A percentile compares a stretch with the other conserved stretches of the same genome.
phyloP scores from a whole-genome alignment of 495 filamentous ascomycete species.

The Podospora bellae-mahoneyi region DNA sequence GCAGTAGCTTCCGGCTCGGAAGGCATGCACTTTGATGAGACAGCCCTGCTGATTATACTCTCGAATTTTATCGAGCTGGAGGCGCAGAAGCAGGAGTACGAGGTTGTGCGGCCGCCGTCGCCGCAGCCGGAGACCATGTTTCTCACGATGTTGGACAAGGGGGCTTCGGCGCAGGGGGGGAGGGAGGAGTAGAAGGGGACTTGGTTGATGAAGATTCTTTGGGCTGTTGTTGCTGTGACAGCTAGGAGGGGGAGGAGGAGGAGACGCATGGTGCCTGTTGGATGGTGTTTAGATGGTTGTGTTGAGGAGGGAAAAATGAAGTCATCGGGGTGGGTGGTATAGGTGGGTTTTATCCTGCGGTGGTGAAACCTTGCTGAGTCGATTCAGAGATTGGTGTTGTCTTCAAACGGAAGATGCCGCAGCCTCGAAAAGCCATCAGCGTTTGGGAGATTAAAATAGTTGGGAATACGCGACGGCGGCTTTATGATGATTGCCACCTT shows the following conservation, averaged over 20 bases:
- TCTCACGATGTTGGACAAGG: constrained; percentile 24
- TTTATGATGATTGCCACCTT: neutral
- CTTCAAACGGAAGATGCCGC: neutral
- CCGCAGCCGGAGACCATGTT: constrained; percentile 27
- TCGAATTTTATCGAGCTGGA: constrained; percentile 31
- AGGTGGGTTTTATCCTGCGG: neutral
- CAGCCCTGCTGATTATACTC: constrained; percentile 8
- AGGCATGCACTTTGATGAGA: constrained; percentile 6
- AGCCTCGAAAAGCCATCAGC: neutral
- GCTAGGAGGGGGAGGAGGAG: neutral
- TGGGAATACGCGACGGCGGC: neutral
- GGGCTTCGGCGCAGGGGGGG: constrained; percentile 21
- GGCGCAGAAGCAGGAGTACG: constrained; percentile 29
- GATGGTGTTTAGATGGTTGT: neutral
- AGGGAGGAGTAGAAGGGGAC: constrained; percentile 22
- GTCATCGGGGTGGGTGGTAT: neutral
- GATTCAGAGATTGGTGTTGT: neutral
- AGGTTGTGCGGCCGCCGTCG: constrained; percentile 22
- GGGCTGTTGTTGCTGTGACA: neutral
- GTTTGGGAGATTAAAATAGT: neutral
- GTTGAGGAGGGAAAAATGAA: neutral
- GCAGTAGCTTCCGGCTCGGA: neutral
- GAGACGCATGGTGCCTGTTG: neutral
- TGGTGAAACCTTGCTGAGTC: neutral
- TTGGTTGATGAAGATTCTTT: constrained; percentile 26